phyloP scores from a whole-genome alignment of 1,284 basidiomycete species.

The Cronartium quercuum region DNA sequence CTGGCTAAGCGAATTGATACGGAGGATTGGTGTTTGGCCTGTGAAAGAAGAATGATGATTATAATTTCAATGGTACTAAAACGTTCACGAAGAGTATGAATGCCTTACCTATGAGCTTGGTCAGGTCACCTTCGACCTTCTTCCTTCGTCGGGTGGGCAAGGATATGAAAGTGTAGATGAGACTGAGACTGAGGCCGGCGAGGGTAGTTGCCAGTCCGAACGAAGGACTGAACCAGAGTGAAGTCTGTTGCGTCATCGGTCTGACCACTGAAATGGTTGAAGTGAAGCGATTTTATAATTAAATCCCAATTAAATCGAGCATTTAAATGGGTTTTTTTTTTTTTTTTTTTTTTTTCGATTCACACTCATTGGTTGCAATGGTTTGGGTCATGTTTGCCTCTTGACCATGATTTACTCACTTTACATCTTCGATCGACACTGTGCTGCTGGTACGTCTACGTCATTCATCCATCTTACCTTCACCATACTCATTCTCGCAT shows the following conservation, averaged over 20 bases:
- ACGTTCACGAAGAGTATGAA: background rate
- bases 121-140: background rate
- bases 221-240: too few relatives aligned
- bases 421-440: constrained; percentile 37
- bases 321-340: too few relatives aligned
- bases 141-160: too few relatives aligned
- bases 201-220: too few relatives aligned
- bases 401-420: constrained; percentile 34
- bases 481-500: background rate
- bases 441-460: constrained; percentile 11
- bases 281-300: too few relatives aligned
- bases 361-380: background rate
- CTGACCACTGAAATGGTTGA: too few relatives aligned
- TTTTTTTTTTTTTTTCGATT: too few relatives aligned
- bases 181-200: too few relatives aligned
- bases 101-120: background rate
- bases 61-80: too few relatives aligned
- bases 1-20: constrained; percentile 85
- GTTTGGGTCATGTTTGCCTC: background rate
- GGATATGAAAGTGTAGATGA: too few relatives aligned
- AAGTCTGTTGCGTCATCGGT: too few relatives aligned
- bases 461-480: background rate
- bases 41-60: background rate
- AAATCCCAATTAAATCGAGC: too few relatives aligned
- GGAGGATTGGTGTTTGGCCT: constrained; percentile 90